These are phyloP conservation scores for Chenopodium album DNA, from an alignment of 148 eudicot genomes.

Conservation along the genomic window DNA sequence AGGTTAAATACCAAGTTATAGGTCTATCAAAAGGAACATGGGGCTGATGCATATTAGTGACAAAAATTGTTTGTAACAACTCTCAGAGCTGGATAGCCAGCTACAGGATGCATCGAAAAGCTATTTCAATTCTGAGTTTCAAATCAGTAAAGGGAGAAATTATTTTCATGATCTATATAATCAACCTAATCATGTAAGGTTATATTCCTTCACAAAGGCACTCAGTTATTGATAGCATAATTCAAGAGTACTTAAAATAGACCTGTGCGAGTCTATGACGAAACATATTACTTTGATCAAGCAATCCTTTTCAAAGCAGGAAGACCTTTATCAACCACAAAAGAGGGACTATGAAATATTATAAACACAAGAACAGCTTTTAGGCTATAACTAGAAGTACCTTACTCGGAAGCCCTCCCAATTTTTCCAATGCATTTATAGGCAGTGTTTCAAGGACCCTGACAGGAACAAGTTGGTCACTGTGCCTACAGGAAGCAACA, in stretches of 20 bases:
- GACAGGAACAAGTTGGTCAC: slow-evolving; percentile 54
- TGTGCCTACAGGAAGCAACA: slow-evolving; percentile 48
- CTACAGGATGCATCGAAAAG: neutral
- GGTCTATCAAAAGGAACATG: too few species aligned
- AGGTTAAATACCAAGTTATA: too few species aligned
- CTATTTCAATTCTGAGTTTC: neutral
- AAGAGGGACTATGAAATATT: neutral
- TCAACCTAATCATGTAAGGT: neutral
- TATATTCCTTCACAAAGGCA: neutral
- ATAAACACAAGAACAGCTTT: neutral
- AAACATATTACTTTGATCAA: neutral
- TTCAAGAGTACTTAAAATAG: neutral
- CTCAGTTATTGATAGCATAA: neutral
- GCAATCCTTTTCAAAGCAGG: neutral
- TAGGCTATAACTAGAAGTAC: slow-evolving; percentile 25
- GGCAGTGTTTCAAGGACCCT: slow-evolving; percentile 75
- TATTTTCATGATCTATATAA: too few species aligned
- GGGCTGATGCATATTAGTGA: too few species aligned
- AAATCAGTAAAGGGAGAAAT: neutral
- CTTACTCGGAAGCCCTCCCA: slow-evolving; percentile 71
- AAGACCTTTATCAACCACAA: neutral
- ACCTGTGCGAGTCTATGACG: neutral
- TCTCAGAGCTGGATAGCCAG: neutral
- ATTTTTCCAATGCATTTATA: slow-evolving; percentile 33
- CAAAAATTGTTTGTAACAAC: too few species aligned